phyloP scores from a whole-genome alignment of 495 filamentous ascomycete genomes.

The Penicillium cataractarum region DNA sequence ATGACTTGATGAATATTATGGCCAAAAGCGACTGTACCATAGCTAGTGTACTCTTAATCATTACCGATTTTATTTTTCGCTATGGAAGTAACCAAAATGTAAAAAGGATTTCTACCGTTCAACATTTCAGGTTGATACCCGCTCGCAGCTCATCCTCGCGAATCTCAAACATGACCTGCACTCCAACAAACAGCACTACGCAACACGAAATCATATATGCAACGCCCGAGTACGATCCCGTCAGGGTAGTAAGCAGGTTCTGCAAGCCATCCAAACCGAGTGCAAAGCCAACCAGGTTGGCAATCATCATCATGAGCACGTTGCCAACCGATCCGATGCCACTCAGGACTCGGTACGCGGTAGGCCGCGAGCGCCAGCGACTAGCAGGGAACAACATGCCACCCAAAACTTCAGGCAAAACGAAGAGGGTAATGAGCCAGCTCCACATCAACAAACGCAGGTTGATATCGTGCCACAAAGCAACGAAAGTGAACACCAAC shows the following conservation, averaged over 20 bases:
- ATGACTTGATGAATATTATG: slow-evolving; percentile 33
- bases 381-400: slow-evolving; percentile 68
- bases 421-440: slow-evolving; percentile 92
- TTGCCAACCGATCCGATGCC: slow-evolving; percentile 87
- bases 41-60: slow-evolving; percentile 13
- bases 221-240: slow-evolving; percentile 72
- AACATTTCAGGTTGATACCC: slow-evolving; percentile 89
- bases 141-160: slow-evolving; percentile 78
- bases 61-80: slow-evolving; percentile 4
- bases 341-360: slow-evolving; percentile 75
- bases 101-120: slow-evolving; percentile 14
- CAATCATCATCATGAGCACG: slow-evolving; percentile 92
- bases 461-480: slow-evolving; percentile 97
- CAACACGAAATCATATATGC: slow-evolving; percentile 74
- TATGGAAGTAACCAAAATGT: not conserved
- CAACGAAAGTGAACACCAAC: slow-evolving; percentile 95
- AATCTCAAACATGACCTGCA: slow-evolving; percentile 96
- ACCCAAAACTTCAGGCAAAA: slow-evolving; percentile 83
- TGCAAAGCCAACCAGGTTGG: slow-evolving; percentile 93
- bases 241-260: slow-evolving; percentile 71
- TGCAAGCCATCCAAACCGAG: slow-evolving; percentile 86
- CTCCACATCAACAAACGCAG: slow-evolving; percentile 94
- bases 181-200: slow-evolving; percentile 75
- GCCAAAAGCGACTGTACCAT: slow-evolving; percentile 24
- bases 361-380: slow-evolving; percentile 68